Conservation (phyloP, 371 early-diverging fungal species). For the Fennellomyces sp. region DNA sequence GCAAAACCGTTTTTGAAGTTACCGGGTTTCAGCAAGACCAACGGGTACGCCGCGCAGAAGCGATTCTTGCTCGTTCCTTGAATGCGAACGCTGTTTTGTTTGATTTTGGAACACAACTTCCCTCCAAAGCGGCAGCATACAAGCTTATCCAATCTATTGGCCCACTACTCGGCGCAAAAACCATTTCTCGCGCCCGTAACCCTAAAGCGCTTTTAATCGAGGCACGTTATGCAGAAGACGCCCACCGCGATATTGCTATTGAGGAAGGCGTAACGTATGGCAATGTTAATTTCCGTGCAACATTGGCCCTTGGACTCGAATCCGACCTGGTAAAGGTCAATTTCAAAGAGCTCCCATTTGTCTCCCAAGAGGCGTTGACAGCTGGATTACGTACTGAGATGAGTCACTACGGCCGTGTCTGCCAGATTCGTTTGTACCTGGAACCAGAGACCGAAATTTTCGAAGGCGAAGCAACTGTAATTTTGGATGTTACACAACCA, state of each 20-base stretch:
- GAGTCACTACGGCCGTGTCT: not conserved
- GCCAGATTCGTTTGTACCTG: not conserved
- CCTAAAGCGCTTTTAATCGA: not conserved
- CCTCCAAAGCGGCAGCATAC: not conserved
- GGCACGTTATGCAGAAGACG: not conserved
- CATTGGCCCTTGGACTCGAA: not conserved
- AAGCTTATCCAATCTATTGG: not conserved
- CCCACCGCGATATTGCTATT: not conserved
- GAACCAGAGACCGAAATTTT: not conserved
- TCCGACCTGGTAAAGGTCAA: not conserved
- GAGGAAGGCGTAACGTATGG: not conserved
- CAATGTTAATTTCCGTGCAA: not conserved
- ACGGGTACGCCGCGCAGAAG: not conserved
- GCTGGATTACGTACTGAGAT: not conserved
- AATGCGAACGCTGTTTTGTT: not conserved
- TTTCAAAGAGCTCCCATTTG: not conserved
- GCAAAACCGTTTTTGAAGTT: not conserved
- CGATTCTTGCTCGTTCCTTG: not conserved
- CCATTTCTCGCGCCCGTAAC: not conserved
- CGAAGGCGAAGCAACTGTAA: not conserved
- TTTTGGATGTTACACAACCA: not conserved
- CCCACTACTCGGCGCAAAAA: not conserved
- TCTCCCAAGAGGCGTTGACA: not conserved
- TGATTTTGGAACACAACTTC: not conserved
- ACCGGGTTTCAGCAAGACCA: not conserved